Percentiles rank a stretch among this genome's conserved stretches.
Conservation (phyloP, 2,329 filamentous ascomycete species). For the Zalaria sp. region DNA sequence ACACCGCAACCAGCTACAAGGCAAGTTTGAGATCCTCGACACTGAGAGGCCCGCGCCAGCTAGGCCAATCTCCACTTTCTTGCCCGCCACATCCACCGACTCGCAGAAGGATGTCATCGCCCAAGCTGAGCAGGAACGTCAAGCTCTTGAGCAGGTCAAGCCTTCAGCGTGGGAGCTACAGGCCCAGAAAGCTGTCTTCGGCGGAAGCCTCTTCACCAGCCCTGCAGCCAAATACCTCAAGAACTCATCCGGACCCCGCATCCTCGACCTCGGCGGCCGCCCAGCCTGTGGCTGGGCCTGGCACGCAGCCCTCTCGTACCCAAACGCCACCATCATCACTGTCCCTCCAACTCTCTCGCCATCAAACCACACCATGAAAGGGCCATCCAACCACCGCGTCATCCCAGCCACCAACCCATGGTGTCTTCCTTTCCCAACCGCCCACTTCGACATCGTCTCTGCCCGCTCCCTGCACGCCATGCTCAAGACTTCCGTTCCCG, state of each 20-base stretch:
- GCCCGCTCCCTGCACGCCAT: constrained; percentile 75
- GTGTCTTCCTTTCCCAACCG: constrained; percentile 69
- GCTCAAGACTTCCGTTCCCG: constrained; percentile 53
- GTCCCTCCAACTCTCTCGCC: constrained; percentile 45
- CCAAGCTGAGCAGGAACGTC: constrained; percentile 56
- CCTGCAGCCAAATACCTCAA: constrained; percentile 29
- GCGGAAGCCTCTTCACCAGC: constrained; percentile 44
- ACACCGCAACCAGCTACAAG: constrained; percentile 70
- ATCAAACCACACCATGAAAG: constrained; percentile 45
- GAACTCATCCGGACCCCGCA: constrained; percentile 37
- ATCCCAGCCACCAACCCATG: constrained; percentile 65
- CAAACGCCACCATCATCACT: constrained; percentile 73
- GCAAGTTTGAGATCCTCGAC: constrained; percentile 63
- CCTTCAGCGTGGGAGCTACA: constrained; percentile 48
- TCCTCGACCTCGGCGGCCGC: constrained; percentile 79
- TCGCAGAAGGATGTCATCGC: constrained; percentile 17
- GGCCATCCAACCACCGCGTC: constrained; percentile 76
- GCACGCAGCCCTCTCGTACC: constrained; percentile 78
- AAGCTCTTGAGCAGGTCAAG: constrained; percentile 59
- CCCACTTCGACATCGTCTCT: constrained; percentile 83
- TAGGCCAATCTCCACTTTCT: constrained; percentile 31
- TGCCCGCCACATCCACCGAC: constrained; percentile 22
- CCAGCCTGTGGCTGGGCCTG: constrained; percentile 88
- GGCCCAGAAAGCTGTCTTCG: constrained; percentile 45
- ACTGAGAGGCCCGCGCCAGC: constrained; percentile 26